A percentile compares a stretch with the other conserved stretches of the same genome.
Conservation (phyloP, 1,284 basidiomycete genomes). For the Cerrena zonata region DNA sequence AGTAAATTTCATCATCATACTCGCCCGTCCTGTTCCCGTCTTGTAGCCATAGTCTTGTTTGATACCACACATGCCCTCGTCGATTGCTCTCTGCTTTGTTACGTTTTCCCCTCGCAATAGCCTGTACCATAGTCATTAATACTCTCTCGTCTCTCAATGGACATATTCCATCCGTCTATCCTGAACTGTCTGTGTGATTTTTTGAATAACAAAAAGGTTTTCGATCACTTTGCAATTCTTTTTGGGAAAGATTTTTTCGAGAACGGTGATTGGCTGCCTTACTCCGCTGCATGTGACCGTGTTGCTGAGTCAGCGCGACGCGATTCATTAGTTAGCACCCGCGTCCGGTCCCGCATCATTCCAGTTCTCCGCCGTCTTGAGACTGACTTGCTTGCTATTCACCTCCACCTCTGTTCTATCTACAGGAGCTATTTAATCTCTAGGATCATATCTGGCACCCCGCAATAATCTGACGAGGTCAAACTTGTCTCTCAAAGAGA, state of each 20-base stretch:
- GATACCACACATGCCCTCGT: background rate
- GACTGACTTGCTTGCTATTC: too few relatives aligned
- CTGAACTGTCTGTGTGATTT: background rate
- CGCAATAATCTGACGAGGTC: too few relatives aligned
- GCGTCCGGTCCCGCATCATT: background rate
- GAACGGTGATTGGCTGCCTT: too few relatives aligned
- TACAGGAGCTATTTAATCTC: too few relatives aligned
- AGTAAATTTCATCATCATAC: constrained; percentile 4
- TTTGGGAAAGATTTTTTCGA: too few relatives aligned
- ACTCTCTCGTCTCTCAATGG: background rate
- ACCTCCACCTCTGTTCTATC: too few relatives aligned
- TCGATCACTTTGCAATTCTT: too few relatives aligned
- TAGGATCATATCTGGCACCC: too few relatives aligned
- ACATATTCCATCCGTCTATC: background rate
- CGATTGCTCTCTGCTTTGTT: background rate
- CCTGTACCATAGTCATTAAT: constrained; percentile 2
- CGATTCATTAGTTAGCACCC: background rate
- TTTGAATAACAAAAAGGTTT: too few relatives aligned
- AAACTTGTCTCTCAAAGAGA: too few relatives aligned
- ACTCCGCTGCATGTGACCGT: constrained; percentile 3
- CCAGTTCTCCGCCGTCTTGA: too few relatives aligned
- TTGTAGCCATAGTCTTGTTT: constrained; percentile 4
- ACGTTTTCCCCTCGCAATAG: background rate
- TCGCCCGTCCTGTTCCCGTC: background rate
- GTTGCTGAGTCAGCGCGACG: constrained; percentile 2